These are phyloP conservation scores for Pythium rishiriense DNA, from an alignment of 352 stramenopile species.

Conservation along the genomic window DNA sequence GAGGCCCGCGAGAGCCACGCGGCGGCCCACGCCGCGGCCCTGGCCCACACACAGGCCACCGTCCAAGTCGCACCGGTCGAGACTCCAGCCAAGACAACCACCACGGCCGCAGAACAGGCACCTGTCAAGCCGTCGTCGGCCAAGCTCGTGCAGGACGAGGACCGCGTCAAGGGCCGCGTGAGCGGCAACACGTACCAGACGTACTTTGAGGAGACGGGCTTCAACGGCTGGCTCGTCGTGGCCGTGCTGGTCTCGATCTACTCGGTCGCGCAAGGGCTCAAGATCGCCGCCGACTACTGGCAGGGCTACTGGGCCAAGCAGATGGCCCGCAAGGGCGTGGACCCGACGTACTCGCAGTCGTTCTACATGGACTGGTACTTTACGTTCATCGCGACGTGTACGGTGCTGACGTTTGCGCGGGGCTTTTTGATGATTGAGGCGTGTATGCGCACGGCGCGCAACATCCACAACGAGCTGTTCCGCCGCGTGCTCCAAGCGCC, in stretches of 20 bases:
- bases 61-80: background rate
- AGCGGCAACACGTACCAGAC: slow-evolving; percentile 32
- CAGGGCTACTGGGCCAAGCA: slow-evolving; percentile 33
- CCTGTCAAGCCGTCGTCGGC: background rate
- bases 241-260: slow-evolving; percentile 21
- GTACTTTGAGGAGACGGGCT: slow-evolving; percentile 36
- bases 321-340: slow-evolving; percentile 20
- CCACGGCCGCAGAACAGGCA: background rate
- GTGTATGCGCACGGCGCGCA: slow-evolving; percentile 35
- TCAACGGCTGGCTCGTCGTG: slow-evolving; percentile 28
- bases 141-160: slow-evolving; percentile 34
- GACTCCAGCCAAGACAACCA: background rate
- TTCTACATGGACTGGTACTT: slow-evolving; percentile 43
- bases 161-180: slow-evolving; percentile 33
- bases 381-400: slow-evolving; percentile 33
- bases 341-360: slow-evolving; percentile 22
- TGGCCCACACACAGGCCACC: background rate
- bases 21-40: slow-evolving; percentile 5
- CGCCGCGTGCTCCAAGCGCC: slow-evolving; percentile 44
- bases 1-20: slow-evolving; percentile 19
- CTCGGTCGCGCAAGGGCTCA: slow-evolving; percentile 20
- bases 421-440: slow-evolving; percentile 41
- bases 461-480: slow-evolving; percentile 51
- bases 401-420: slow-evolving; percentile 26
- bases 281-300: slow-evolving; percentile 27